Percentiles rank a stretch among this genome's conserved stretches.
These are phyloP conservation scores for Solanum etuberosum DNA, from an alignment of 257 asterid genomes.

Conservation along the genomic window DNA sequence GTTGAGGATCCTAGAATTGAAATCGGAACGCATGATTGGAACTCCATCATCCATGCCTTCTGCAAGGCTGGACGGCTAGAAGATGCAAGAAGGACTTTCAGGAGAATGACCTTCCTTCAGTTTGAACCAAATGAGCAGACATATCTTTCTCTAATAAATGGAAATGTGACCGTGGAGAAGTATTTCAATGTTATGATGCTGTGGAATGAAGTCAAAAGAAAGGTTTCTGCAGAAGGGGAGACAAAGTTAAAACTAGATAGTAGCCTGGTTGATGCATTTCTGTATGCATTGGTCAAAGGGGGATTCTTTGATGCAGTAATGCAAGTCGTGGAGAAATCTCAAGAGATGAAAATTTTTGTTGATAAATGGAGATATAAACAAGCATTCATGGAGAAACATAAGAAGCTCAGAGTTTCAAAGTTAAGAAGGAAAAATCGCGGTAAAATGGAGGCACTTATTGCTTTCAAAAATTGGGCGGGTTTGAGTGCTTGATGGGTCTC, in stretches of 20 bases:
- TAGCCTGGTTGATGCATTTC: slow-evolving; percentile 67
- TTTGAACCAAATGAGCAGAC: slow-evolving; percentile 89
- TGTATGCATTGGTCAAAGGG: slow-evolving; percentile 83
- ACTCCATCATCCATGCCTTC: slow-evolving; percentile 87
- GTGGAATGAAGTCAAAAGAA: slow-evolving; percentile 88
- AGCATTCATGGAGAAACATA: slow-evolving; percentile 95
- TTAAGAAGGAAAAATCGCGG: slow-evolving; percentile 52
- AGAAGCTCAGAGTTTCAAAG: slow-evolving; percentile 68
- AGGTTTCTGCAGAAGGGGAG: slow-evolving; percentile 41
- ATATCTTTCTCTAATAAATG: slow-evolving; percentile 73
- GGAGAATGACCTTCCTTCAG: slow-evolving; percentile 81
- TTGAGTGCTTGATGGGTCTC: slow-evolving; percentile 40
- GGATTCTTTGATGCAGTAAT: slow-evolving; percentile 96
- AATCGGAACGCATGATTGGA: slow-evolving; percentile 92
- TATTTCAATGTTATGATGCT: slow-evolving; percentile 79
- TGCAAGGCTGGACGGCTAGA: slow-evolving; percentile 82
- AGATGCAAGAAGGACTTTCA: slow-evolving; percentile 71
- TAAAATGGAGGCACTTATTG: slow-evolving; percentile 78
- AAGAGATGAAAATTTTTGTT: slow-evolving; percentile 63
- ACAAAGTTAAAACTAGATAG: slow-evolving; percentile 33
- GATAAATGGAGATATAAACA: slow-evolving; percentile 98
- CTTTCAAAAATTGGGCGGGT: slow-evolving; percentile 96
- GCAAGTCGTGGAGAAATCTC: slow-evolving; percentile 83
- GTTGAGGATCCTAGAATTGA: slow-evolving; percentile 78
- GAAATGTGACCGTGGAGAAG: slow-evolving; percentile 51